Evolutionary conservation across 345 rosid species (phyloP), one percentile per base, ranked within the genome.

Genomic region (Schrenkiella parvula): DNA sequence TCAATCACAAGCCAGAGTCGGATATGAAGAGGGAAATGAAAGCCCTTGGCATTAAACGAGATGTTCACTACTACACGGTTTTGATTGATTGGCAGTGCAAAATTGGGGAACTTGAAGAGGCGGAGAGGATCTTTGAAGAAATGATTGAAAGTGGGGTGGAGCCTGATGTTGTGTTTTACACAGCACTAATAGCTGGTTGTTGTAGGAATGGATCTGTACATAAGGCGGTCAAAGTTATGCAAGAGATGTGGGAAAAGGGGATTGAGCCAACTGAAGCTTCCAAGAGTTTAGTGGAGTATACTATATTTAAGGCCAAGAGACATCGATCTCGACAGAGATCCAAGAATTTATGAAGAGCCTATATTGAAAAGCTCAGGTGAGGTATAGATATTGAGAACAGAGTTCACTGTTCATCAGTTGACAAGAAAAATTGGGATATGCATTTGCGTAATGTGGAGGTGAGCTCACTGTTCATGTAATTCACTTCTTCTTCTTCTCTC

Each of bases 101-200:
- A 79, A 74, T 76, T 50, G 74, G 82, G 22, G 82, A 86, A 42
- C 72, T 87, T 51, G 28, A 22, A 42, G 84, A 71, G 77, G 93
- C 93, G 17, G 21, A 63, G 41, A 48, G 44, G 18, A 72, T 86
- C 34, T 85, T 83, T 54, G 15, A 75, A 71, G 76, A 84, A 62
- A 86, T 92, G 83, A 71, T 75, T 67, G 79, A 80, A 39, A 77
- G 51, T 73, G 95, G 91, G 37, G 52, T 88, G 57, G 68, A 79
- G 67, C 93, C 88, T 39, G 91, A 92, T 85, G 64, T 18, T 41
- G 84, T 75, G 6, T 75, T 85, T 18, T 93, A 83, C 73, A 82
- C 84, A 4, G 79, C 86, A 70, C 88, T 90, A 56, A 71, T 93
- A 53, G 76, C 76, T 56, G 79, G 86, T 32, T 80, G 64, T 65